phyloP scores from a whole-genome alignment of 257 asterid genomes.

The Ligustrum vulgare region DNA sequence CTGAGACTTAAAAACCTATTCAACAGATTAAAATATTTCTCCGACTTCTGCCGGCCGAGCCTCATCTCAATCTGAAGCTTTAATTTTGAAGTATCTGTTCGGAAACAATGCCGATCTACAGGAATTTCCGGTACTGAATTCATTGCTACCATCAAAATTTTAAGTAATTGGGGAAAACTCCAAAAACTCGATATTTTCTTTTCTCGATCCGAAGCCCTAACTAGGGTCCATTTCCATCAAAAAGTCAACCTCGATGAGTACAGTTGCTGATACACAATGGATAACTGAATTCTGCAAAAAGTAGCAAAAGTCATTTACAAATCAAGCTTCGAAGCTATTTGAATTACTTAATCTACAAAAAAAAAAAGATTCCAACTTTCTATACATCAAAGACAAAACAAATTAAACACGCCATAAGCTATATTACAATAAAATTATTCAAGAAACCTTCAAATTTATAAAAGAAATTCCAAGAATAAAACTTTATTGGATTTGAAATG shows the following conservation, averaged over 20 bases:
- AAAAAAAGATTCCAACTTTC: slow-evolving; percentile 1
- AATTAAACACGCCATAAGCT: slow-evolving; percentile 10
- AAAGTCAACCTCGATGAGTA: slow-evolving; percentile 35
- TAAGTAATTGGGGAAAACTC: slow-evolving; percentile 22
- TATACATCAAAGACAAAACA: slow-evolving; percentile 6
- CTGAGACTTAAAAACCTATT: slow-evolving; percentile 44
- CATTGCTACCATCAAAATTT: slow-evolving; percentile 25
- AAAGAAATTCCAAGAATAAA: slow-evolving; percentile 13
- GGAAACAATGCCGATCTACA: slow-evolving; percentile 49
- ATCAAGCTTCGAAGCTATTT: slow-evolving; percentile 24
- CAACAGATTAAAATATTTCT: slow-evolving; percentile 50
- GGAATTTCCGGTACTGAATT: slow-evolving; percentile 46
- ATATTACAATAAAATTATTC: slow-evolving; percentile 14
- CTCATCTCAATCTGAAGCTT: slow-evolving; percentile 51
- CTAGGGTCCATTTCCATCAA: slow-evolving; percentile 10
- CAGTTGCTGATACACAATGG: slow-evolving; percentile 13
- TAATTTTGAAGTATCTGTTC: slow-evolving; percentile 50
- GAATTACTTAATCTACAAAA: slow-evolving; percentile 16
- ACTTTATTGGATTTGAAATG: slow-evolving; percentile 16
- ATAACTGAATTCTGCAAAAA: slow-evolving; percentile 37
- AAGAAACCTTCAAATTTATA: background rate
- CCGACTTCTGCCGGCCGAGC: slow-evolving; percentile 54
- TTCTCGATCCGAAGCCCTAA: slow-evolving; percentile 35
- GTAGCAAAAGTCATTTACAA: slow-evolving; percentile 24
- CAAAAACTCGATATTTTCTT: slow-evolving; percentile 15